phyloP scores from a whole-genome alignment of 768 basidiomycete species.

The Tylopilus cervinicoccineus region DNA sequence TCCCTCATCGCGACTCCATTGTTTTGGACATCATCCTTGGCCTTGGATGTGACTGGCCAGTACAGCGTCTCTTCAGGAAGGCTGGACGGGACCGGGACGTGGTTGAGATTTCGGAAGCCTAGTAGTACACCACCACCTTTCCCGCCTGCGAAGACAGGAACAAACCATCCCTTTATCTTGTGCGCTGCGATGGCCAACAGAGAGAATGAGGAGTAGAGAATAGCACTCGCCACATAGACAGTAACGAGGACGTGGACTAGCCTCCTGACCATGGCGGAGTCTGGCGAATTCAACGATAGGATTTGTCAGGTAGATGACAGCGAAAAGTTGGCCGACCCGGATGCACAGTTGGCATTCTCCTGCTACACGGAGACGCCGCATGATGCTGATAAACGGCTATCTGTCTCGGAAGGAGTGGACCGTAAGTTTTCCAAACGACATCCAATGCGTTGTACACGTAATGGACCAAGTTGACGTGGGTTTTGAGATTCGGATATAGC shows the following conservation, averaged over 20 bases:
- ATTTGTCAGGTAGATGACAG: not conserved
- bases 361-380: not conserved
- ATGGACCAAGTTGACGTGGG: no score
- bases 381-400: not conserved
- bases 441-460: not conserved
- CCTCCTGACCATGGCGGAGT: constrained; percentile 8
- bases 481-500: no score
- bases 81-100: not conserved
- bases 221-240: constrained; percentile 25
- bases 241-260: constrained; percentile 13
- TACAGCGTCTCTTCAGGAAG: constrained; percentile 17
- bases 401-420: not conserved
- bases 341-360: constrained; percentile 15
- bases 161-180: constrained; percentile 7
- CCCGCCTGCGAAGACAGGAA: not conserved
- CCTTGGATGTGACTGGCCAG: constrained; percentile 15
- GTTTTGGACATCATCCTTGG: not conserved
- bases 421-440: not conserved
- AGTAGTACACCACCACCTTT: not conserved
- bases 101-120: constrained; percentile 1
- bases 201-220: constrained; percentile 31
- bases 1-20: constrained; percentile 36
- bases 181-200: constrained; percentile 13
- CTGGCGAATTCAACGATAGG: not conserved
- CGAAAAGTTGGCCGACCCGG: not conserved